Conservation (phyloP, 495 filamentous ascomycete species). For the Penicillium fimorum region DNA sequence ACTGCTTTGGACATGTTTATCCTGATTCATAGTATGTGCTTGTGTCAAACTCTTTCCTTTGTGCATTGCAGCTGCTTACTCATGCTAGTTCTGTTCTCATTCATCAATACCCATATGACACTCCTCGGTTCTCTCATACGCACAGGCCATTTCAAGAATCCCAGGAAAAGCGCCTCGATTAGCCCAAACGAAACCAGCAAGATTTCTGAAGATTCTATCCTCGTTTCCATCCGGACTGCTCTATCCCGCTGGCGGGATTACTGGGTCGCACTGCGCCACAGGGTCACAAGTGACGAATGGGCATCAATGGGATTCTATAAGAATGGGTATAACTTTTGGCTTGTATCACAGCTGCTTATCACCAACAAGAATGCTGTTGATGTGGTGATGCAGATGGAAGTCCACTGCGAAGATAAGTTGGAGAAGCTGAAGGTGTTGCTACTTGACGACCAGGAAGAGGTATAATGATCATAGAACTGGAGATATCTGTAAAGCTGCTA, state of each 20-base stretch:
- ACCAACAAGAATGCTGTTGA: conserved; percentile 50
- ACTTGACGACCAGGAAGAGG: conserved; percentile 39
- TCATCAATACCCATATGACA: conserved; percentile 48
- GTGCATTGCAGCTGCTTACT: conserved; percentile 1
- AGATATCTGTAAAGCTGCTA: background rate
- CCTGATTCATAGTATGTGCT: conserved; percentile 41
- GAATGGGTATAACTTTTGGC: conserved; percentile 48
- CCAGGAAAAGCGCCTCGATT: conserved; percentile 2
- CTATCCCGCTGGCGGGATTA: conserved; percentile 41
- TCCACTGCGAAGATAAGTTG: conserved; percentile 49
- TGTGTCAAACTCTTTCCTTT: background rate
- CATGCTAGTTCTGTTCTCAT: conserved; percentile 40
- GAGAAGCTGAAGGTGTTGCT: conserved; percentile 45
- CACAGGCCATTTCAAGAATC: conserved; percentile 5
- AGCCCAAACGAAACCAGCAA: conserved; percentile 7
- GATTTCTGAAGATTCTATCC: conserved; percentile 37
- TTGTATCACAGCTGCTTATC: conserved; percentile 45
- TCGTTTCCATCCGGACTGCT: conserved; percentile 34
- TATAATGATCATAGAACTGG: background rate
- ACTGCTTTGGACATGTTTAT: conserved; percentile 46
- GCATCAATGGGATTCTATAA: conserved; percentile 47
- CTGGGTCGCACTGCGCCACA: conserved; percentile 36
- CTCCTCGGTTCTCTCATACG: conserved; percentile 34
- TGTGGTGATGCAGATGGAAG: conserved; percentile 48
- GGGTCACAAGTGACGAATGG: conserved; percentile 39